phyloP scores from a whole-genome alignment of 148 eudicot genomes.

The Tetragonia tetragonoides region DNA sequence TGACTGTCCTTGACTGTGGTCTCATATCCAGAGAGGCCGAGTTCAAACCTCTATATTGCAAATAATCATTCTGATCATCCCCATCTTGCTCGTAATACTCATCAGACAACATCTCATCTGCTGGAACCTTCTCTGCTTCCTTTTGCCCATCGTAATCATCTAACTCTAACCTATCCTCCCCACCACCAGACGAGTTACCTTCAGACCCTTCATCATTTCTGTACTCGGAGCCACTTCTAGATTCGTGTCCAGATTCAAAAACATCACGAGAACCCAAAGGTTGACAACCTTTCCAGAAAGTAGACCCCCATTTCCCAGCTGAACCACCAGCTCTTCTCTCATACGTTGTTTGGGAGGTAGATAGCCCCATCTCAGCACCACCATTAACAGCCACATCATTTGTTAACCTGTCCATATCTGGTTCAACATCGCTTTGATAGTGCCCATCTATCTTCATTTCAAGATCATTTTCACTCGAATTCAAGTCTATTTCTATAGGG shows the following conservation, averaged over 20 bases:
- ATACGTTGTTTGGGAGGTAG: slow-evolving; percentile 43
- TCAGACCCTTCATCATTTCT: slow-evolving; percentile 65
- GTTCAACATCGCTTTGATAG: slow-evolving; percentile 45
- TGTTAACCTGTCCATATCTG: slow-evolving; percentile 30
- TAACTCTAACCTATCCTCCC: slow-evolving; percentile 43
- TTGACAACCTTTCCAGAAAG: slow-evolving; percentile 69
- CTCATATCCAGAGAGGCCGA: slow-evolving; percentile 38
- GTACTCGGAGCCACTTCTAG: slow-evolving; percentile 74
- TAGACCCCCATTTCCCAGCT: slow-evolving; percentile 74
- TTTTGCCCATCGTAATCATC: slow-evolving; percentile 49
- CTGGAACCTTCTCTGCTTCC: slow-evolving; percentile 53
- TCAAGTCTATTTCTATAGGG: slow-evolving; percentile 48
- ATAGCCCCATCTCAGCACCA: slow-evolving; percentile 33
- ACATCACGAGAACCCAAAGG: slow-evolving; percentile 36
- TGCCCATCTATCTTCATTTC: slow-evolving; percentile 43
- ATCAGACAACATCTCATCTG: slow-evolving; percentile 95
- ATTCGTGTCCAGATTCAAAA: slow-evolving; percentile 62
- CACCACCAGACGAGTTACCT: slow-evolving; percentile 50
- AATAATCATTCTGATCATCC: slow-evolving; percentile 68
- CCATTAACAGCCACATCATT: slow-evolving; percentile 34
- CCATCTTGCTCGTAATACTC: slow-evolving; percentile 95
- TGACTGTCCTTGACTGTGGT: slow-evolving; percentile 35
- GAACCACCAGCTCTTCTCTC: slow-evolving; percentile 39
- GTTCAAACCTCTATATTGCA: slow-evolving; percentile 43
- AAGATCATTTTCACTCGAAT: slow-evolving; percentile 52